Conservation (phyloP, 2,329 filamentous ascomycete species). For the Colletotrichum trifolii region DNA sequence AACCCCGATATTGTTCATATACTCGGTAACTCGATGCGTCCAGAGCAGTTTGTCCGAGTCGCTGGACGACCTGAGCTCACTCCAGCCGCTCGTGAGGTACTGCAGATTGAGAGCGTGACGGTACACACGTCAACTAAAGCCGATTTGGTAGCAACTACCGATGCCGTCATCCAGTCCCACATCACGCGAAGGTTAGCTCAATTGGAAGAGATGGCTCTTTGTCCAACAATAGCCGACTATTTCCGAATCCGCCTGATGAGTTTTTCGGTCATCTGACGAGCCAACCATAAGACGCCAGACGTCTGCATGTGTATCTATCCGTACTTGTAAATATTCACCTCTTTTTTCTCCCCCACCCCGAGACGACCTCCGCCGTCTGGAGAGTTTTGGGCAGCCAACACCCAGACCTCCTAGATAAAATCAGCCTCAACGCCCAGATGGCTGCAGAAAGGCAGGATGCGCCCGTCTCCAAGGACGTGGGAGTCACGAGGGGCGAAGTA, state of each 20-base stretch:
- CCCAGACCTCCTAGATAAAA: neutral
- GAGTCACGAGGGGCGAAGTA: neutral
- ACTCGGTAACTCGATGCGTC: too few species aligned
- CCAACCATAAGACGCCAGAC: constrained; percentile 1
- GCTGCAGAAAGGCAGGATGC: constrained; percentile 6
- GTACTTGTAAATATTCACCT: too few species aligned
- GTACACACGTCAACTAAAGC: neutral
- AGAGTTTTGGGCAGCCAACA: neutral
- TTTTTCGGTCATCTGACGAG: constrained; percentile 19
- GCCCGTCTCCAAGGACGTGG: neutral
- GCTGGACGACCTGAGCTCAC: too few species aligned
- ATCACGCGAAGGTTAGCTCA: constrained; percentile 13
- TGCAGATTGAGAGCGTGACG: too few species aligned
- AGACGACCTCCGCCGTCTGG: too few species aligned
- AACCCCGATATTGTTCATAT: too few species aligned
- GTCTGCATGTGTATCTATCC: too few species aligned
- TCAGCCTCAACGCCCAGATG: constrained; percentile 8
- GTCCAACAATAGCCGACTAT: constrained; percentile 11
- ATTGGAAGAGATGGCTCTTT: constrained; percentile 9
- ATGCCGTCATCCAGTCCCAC: constrained; percentile 21
- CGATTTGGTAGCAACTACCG: constrained; percentile 3
- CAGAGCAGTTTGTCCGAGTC: too few species aligned
- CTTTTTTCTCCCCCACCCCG: too few species aligned
- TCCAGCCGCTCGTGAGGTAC: too few species aligned
- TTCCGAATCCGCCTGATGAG: constrained; percentile 9